Evolutionary conservation across 1,139 yeast genomes (phyloP), one percentile per base, ranked within the genome.

Genomic region (Yamadazyma blattariae): DNA sequence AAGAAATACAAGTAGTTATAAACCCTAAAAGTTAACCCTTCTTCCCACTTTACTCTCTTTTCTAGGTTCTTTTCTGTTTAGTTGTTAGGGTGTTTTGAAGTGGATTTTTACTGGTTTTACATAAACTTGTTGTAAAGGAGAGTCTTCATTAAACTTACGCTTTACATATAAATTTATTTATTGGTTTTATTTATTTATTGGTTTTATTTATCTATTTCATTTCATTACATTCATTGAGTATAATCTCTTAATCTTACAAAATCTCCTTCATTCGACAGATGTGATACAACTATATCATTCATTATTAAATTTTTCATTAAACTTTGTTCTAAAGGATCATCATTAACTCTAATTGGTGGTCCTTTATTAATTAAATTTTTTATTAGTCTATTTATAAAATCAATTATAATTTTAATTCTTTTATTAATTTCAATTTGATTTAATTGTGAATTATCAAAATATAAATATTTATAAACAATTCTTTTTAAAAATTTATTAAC

Each of bases 231-330:
- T n/a, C 7, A 17, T 17, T 17, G 19, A 17, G 34, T 21, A 30
- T 34, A 39, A 21, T 39, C 43, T 24, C 43, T 28, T 25, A 39
- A 30, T 27, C 30, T 27, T 2, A 39, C 29, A 7, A 11, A 14
- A 8, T 32, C n/a, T 14, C 29, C 23, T 21, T 47, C 52, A 4
- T 39, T 27, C 8, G 29, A 17, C 2, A 9, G 33, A 32, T 51
- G 37, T 5, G 48, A 34, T 2, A 42, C 25, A 2, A 54, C 28
- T 4, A 57, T 35, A 27, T 48, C 47, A 30, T 46, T 51, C 44
- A 54, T 46, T 2, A 47, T 29, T 36, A 57, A 33, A 12, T 38
- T 39, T 25, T 46, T 48, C 8, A 57, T 41, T 8, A 57, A 29
- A 25, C 40, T 37, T n/a, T 41, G 47, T 25, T 47, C 50, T 10